These are phyloP conservation scores for Marchantia polymorpha DNA, from an alignment of 225 moss, liverwort and hornwort species.

Conservation along the genomic window DNA sequence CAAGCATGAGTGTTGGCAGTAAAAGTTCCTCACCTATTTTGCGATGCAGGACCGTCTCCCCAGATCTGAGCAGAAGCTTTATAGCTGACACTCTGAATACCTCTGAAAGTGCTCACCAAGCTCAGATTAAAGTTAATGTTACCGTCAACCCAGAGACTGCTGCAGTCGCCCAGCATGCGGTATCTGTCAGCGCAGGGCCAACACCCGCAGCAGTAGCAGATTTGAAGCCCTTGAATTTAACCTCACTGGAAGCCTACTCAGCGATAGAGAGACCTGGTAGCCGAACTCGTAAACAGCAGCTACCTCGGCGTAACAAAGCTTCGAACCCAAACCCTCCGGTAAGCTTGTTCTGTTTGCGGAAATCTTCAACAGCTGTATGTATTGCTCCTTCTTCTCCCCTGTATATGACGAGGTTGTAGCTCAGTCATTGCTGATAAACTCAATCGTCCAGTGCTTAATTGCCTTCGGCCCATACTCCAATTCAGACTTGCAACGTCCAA, in stretches of 20 bases:
- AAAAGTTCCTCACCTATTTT: constrained; percentile 14
- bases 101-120: background rate
- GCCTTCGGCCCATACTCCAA: no score
- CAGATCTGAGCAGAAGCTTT: background rate
- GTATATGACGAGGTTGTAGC: no score
- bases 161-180: background rate
- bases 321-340: background rate
- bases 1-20: constrained; percentile 1
- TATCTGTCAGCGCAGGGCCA: background rate
- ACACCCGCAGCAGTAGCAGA: background rate
- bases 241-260: background rate
- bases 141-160: background rate
- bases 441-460: no score
- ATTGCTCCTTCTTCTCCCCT: no score
- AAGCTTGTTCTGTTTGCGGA: background rate
- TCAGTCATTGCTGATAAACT: no score
- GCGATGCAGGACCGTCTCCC: constrained; percentile 23
- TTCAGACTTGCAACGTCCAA: no score
- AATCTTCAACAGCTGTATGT: no score
- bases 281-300: background rate
- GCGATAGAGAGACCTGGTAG: no score
- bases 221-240: background rate
- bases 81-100: background rate
- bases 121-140: background rate
- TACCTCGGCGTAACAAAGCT: background rate